Evolutionary conservation across 176 grass and related monocot genomes (phyloP).

Genomic region (Puccinellia tenuiflora): DNA sequence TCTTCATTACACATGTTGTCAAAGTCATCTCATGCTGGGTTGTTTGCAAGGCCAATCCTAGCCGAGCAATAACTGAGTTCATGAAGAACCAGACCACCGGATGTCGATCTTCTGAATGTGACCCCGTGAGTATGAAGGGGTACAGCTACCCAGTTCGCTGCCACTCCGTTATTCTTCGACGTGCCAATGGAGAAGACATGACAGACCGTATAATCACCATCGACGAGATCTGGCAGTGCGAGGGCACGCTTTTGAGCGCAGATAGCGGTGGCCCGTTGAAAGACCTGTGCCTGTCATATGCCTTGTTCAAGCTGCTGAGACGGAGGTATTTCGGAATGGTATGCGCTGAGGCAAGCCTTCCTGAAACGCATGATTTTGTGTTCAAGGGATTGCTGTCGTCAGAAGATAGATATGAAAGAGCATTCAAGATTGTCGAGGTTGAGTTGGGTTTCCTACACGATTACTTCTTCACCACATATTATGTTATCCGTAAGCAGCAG

Average conservation of each 20-base stretch:
- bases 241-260: not conserved
- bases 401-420: not conserved
- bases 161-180: too few relatives aligned
- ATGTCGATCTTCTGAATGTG: not conserved
- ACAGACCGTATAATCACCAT: not conserved
- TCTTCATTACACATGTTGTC: too few relatives aligned
- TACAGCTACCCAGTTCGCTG: not conserved
- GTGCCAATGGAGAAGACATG: too few relatives aligned
- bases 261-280: not conserved
- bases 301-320: not conserved
- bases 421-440: not conserved
- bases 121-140: not conserved
- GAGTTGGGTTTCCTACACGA: slow-evolving; percentile 1
- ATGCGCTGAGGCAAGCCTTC: not conserved
- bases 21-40: too few relatives aligned
- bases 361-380: not conserved
- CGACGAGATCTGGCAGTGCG: not conserved
- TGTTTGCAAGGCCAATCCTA: not conserved
- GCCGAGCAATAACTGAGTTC: not conserved
- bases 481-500: not conserved
- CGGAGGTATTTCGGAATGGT: not conserved
- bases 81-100: not conserved
- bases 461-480: not conserved
- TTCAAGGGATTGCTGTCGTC: not conserved
- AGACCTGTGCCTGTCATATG: not conserved